Conservation (phyloP, 257 asterid genomes). For the Gentiana dahurica region DNA sequence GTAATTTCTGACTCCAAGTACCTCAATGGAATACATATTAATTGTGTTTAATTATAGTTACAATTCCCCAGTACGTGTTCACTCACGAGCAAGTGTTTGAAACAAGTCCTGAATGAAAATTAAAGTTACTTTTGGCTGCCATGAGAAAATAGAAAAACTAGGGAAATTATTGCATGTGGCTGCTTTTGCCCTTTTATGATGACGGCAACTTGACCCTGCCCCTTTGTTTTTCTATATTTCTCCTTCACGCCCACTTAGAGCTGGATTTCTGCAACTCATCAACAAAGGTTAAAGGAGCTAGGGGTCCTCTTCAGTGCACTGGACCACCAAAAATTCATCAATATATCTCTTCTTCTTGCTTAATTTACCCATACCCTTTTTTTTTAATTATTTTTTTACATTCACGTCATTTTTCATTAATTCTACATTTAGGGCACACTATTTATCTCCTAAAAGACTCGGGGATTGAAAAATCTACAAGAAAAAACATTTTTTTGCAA, state of each 20-base stretch:
- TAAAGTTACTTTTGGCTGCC: constrained; percentile 19
- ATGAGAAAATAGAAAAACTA: constrained; percentile 1
- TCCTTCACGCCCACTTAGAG: constrained; percentile 18
- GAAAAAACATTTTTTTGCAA: constrained; percentile 2
- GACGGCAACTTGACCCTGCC: constrained; percentile 6
- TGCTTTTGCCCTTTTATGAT: constrained; percentile 29
- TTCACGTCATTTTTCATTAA: background rate
- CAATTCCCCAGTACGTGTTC: too few species aligned
- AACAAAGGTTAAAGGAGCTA: constrained; percentile 2
- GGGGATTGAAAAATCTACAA: background rate
- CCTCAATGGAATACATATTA: too few species aligned
- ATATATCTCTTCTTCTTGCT: constrained; percentile 5
- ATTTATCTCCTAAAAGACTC: background rate
- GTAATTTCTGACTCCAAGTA: too few species aligned
- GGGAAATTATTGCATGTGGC: constrained; percentile 27
- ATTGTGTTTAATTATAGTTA: too few species aligned
- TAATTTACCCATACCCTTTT: background rate
- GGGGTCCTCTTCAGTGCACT: constrained; percentile 16
- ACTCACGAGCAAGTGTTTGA: background rate
- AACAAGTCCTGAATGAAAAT: constrained; percentile 6
- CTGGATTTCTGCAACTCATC: constrained; percentile 25
- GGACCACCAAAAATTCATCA: constrained; percentile 19
- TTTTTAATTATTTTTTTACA: background rate
- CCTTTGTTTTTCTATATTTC: constrained; percentile 7
- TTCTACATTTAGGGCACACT: background rate